A percentile compares a stretch with the other conserved stretches of the same genome.
phyloP scores from a whole-genome alignment of 495 filamentous ascomycete species.

The Lepidopterella palustris region DNA sequence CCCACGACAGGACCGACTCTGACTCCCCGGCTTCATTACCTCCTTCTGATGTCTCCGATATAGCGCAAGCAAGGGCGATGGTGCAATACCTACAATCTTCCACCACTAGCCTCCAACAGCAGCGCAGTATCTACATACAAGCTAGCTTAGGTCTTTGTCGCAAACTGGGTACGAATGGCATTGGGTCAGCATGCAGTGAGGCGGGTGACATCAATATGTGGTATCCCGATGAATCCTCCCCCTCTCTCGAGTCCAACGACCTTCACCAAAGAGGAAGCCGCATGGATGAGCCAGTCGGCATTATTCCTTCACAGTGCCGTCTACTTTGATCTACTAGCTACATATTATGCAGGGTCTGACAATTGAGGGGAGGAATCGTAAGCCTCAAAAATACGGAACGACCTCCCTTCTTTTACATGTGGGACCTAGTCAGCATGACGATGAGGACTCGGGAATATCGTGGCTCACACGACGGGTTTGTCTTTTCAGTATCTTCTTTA shows the following conservation, averaged over 20 bases:
- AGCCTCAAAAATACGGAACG: neutral
- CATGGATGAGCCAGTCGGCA: neutral
- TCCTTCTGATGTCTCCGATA: neutral
- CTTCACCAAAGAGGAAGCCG: too few species aligned
- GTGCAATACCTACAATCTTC: neutral
- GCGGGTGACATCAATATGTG: too few species aligned
- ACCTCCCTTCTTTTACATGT: neutral
- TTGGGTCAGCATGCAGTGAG: too few species aligned
- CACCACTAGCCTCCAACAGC: neutral
- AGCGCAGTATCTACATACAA: too few species aligned
- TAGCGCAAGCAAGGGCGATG: neutral
- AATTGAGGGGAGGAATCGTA: neutral
- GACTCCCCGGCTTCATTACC: neutral
- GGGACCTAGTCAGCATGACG: too few species aligned
- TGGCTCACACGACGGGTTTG: too few species aligned
- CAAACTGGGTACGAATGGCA: too few species aligned
- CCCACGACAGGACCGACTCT: neutral
- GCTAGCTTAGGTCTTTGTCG: too few species aligned
- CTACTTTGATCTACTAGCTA: neutral
- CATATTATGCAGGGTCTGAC: neutral
- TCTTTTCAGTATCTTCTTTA: neutral
- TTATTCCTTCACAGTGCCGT: neutral
- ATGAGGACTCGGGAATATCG: too few species aligned
- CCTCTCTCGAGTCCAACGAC: too few species aligned
- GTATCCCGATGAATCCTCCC: too few species aligned